Evolutionary conservation across 2,329 filamentous ascomycete species (phyloP), one percentile per base, ranked within the genome.

Genomic region (Microthyrium microscopicum): DNA sequence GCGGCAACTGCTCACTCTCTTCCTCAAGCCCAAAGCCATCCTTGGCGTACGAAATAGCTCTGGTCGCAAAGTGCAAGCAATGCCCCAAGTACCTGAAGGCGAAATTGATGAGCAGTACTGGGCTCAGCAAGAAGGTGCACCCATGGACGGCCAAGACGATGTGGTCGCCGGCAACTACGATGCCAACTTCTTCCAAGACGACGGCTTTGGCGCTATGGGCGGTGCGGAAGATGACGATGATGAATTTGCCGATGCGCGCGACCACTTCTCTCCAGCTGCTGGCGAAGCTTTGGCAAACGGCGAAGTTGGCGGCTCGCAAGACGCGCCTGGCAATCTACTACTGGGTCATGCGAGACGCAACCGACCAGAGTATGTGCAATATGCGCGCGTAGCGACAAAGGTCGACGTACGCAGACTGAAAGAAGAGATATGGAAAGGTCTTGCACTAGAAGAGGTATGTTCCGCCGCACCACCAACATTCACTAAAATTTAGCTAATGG

Each of bases 31-130:
- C 19, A 92, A 85, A 52, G 83, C 85, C 8, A 77, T 78, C 26
- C 70, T 94, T 55, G 74, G 78, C 28, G 70, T 73, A 37, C 69
- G 74, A 30, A 73, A 67, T 28, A 60, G 41, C 42, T 16, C 22
- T 24, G 21, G 18, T 27, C 38, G 50, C 24, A 56, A 61, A 19
- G 29, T 28, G 18, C 21, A 12, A 59, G 64, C 16, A 61, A 68
- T 34, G n/a, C 31, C 24, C 12, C 66, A 69, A 22, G 58, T 71
- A 6, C 69, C 68, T 1, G 70, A 76, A 39, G 79, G 74, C 26
- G 81, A 93, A 39, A 81, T 94, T 63, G 83, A 95, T 48, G 87
- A 94, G 56, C 85, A 80, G 15, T 95, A 92, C 59, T 98, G 89
- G 84, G 89, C 89, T 4, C 20, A 33, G 12, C 35, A 37, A 26